A percentile compares a stretch with the other conserved stretches of the same genome.
Evolutionary conservation across 306 rosid species (phyloP).

Genomic region (Abrus pulchellus): DNA sequence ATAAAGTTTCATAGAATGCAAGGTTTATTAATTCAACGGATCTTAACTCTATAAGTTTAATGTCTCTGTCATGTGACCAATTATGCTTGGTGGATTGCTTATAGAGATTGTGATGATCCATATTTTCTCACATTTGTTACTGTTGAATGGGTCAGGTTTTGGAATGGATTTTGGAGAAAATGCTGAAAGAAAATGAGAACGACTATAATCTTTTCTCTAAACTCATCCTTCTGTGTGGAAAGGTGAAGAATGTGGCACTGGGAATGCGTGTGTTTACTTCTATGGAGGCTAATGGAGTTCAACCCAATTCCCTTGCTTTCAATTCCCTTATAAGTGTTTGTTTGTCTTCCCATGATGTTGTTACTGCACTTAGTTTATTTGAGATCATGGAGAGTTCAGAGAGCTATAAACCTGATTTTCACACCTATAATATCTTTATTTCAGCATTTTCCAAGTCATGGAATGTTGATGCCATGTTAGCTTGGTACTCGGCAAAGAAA

Average conservation of each 20-base stretch:
- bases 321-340: conserved; percentile 73
- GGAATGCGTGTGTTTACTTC: conserved; percentile 69
- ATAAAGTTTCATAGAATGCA: too few relatives aligned
- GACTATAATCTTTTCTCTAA: conserved; percentile 58
- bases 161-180: conserved; percentile 80
- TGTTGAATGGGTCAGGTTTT: conserved; percentile 61
- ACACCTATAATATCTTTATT: conserved; percentile 61
- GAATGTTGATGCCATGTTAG: conserved; percentile 63
- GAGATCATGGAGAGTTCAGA: conserved; percentile 75
- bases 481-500: conserved; percentile 67
- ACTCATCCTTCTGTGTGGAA: conserved; percentile 67
- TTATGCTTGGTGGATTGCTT: conserved; percentile 28
- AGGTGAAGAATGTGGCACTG: conserved; percentile 53
- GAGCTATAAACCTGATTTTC: conserved; percentile 60
- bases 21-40: too few relatives aligned
- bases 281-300: conserved; percentile 71
- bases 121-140: conserved; percentile 1
- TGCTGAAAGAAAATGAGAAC: conserved; percentile 59
- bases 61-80: neutral
- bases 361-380: conserved; percentile 66
- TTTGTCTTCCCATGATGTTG: conserved; percentile 62
- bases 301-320: conserved; percentile 61
- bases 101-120: conserved; percentile 17
- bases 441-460: conserved; percentile 60
- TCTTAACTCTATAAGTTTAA: neutral